Conservation (phyloP, 2,329 filamentous ascomycete species). For the Diaporthe caulivora region DNA sequence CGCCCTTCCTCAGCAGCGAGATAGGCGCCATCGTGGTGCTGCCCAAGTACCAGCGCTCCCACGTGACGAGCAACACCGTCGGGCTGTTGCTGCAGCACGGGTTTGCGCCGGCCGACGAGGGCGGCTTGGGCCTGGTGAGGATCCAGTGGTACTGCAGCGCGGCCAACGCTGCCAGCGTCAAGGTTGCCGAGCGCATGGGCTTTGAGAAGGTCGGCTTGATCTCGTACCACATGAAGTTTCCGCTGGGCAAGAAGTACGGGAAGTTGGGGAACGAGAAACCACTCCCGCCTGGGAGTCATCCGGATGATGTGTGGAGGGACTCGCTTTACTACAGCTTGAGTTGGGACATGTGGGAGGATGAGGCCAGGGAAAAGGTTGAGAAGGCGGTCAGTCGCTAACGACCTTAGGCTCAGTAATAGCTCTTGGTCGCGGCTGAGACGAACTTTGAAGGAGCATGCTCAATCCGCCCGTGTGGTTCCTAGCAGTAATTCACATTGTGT, state of each 20-base stretch:
- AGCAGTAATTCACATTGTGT: no score
- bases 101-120: constrained; percentile 37
- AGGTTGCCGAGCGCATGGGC: constrained; percentile 50
- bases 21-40: constrained; percentile 52
- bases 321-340: constrained; percentile 45
- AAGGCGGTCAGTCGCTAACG: constrained; percentile 36
- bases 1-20: constrained; percentile 43
- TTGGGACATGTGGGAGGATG: constrained; percentile 48
- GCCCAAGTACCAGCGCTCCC: constrained; percentile 50
- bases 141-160: constrained; percentile 50
- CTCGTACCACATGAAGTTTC: constrained; percentile 48
- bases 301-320: constrained; percentile 46
- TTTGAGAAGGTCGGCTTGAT: constrained; percentile 49
- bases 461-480: no score
- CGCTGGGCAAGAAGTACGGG: constrained; percentile 39
- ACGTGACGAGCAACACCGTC: constrained; percentile 51
- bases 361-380: constrained; percentile 41
- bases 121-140: constrained; percentile 45
- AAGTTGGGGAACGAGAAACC: constrained; percentile 46
- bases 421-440: no score
- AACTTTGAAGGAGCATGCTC: no score
- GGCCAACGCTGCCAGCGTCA: constrained; percentile 45
- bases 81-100: constrained; percentile 50
- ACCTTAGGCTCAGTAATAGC: no score
- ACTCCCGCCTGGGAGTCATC: constrained; percentile 42